Base-by-base conservation (phyloP, 495 filamentous ascomycete species). In the Durotheca rogersii region DNA sequence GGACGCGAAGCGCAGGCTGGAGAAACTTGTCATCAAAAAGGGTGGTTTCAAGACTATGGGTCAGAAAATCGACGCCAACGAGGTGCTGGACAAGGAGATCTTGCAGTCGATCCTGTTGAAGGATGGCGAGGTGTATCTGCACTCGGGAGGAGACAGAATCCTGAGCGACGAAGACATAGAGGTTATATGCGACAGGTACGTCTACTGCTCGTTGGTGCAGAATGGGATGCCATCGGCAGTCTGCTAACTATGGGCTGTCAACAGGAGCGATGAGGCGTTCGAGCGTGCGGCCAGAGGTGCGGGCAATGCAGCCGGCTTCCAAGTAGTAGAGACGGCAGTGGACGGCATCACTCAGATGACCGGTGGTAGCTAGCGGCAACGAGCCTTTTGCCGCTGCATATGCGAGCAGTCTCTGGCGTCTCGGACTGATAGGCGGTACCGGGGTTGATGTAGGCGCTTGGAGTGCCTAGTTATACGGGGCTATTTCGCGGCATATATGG, bases 21-120 rank as follows among this genome's bases (percentile, higher is more conserved):
- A 97, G 65, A 90, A 95, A 63, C 74, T 97, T 2, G 91, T 98
- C 11, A 97, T 98, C 53, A 89, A 91, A 60, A 96, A 96, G 65
- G 94, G 91, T 2, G 77, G 82, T 3, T 87, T 90, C 62, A 72
- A 68, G 58, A 79, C 71, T 7, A 80, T 81, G 69, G 82, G 84
- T 31, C 78, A 85, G 57, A 75, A 78, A 44, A 68, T 80, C 10
- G 76, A 78, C 25, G 56, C 60, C 30, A 58, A 66, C 25, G 75
- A 80, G 57, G 70, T 70, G 20, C 50, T 77, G 41, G 82, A 83
- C 32, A 68, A 77, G 38, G 80, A 86, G 31, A 81, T 78, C 35
- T 62, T 89, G 42, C 74, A 76, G 57, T 72, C 71, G 31, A 53
- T 89, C 50, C 40, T 88, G 35, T 64, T 86, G 41, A 80, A 80